Conservation (phyloP, 1,139 yeast species). For the Wickerhamiella infanticola region DNA sequence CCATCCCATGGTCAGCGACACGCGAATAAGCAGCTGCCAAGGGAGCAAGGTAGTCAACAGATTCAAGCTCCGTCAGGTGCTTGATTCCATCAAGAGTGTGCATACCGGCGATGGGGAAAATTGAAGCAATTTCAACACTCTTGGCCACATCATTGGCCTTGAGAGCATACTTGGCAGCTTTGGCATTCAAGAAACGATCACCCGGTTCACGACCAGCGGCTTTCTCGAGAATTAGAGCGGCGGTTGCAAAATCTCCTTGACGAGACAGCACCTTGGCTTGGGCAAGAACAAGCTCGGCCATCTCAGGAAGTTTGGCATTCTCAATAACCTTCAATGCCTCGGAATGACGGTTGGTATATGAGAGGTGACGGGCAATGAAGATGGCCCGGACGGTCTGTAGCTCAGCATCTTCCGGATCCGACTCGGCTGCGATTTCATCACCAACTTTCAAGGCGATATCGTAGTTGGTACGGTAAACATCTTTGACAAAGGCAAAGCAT, state of each 20-base stretch:
- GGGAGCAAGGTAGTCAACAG: constrained; percentile 75
- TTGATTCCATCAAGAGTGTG: constrained; percentile 58
- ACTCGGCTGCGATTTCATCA: constrained; percentile 3
- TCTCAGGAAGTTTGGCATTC: constrained; percentile 53
- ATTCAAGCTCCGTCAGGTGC: constrained; percentile 82
- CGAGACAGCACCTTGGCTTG: constrained; percentile 75
- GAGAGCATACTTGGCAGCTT: constrained; percentile 67
- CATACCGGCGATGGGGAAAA: constrained; percentile 74
- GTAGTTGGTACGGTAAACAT: constrained; percentile 40
- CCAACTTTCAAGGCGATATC: constrained; percentile 15
- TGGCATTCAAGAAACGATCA: constrained; percentile 83
- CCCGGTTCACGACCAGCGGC: constrained; percentile 72
- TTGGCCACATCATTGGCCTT: constrained; percentile 67
- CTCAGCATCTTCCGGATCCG: constrained; percentile 3
- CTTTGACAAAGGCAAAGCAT: constrained; percentile 71
- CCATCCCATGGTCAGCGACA: constrained; percentile 40
- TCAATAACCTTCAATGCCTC: constrained; percentile 34
- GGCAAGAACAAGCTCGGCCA: constrained; percentile 59
- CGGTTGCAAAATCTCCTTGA: constrained; percentile 41
- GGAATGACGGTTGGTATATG: constrained; percentile 29
- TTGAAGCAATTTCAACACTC: constrained; percentile 58
- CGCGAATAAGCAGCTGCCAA: constrained; percentile 70
- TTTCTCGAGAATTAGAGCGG: constrained; percentile 48
- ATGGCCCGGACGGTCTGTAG: constrained; percentile 1
- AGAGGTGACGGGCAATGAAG: constrained; percentile 68